These are phyloP conservation scores for Leishmania tarentolae DNA, from an alignment of 208 protist genomes.

Conservation along the genomic window DNA sequence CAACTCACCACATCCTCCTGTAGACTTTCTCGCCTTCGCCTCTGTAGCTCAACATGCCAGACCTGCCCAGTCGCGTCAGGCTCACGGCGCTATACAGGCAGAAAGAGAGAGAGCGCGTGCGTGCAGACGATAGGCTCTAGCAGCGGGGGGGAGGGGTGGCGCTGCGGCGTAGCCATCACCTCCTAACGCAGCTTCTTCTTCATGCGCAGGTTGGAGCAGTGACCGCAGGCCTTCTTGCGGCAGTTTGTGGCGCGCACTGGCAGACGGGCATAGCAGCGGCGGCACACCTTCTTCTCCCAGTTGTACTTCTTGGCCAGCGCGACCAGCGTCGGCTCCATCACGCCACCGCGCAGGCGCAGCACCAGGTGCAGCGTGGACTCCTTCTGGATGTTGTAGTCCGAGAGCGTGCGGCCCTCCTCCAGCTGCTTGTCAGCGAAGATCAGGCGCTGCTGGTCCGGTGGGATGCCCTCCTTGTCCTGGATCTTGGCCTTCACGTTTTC, in stretches of 20 bases:
- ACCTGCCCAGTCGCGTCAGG: background rate
- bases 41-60: background rate
- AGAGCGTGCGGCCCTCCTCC: slow-evolving; percentile 97
- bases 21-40: background rate
- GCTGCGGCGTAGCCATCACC: background rate
- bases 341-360: slow-evolving; percentile 90
- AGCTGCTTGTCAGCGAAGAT: slow-evolving; percentile 95
- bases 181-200: slow-evolving; percentile 97
- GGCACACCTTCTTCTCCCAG: slow-evolving; percentile 93
- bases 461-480: slow-evolving; percentile 98
- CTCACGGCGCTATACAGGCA: background rate
- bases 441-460: too few species aligned
- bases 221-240: slow-evolving; percentile 99
- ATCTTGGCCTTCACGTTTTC: slow-evolving; percentile 99
- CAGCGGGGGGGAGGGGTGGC: background rate
- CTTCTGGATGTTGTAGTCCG: slow-evolving; percentile 99
- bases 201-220: slow-evolving; percentile 97
- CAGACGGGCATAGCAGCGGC: slow-evolving; percentile 88
- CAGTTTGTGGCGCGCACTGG: slow-evolving; percentile 98
- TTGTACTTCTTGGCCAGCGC: slow-evolving; percentile 98
- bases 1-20: background rate
- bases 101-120: background rate
- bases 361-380: slow-evolving; percentile 99
- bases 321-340: slow-evolving; percentile 98
- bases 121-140: too few species aligned